Base-by-base conservation (phyloP, 345 rosid genomes). In the Lepidium sativum region DNA sequence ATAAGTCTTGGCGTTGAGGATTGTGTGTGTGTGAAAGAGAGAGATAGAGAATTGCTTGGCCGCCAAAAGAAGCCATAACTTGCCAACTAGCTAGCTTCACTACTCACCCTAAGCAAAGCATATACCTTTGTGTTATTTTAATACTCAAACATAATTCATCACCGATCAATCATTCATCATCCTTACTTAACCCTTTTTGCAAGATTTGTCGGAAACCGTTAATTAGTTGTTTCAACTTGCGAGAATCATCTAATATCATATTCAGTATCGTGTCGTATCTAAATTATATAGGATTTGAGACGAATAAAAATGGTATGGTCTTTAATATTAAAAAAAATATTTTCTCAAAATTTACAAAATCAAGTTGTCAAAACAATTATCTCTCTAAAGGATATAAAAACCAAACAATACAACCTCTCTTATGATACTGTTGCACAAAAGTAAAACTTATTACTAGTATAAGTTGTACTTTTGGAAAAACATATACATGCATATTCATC, bases 51-150 rank as follows among this genome's bases (percentile, higher is more conserved):
- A 67, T 59, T 66, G 72, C 77, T 73, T 73, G 72, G 72, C 72
- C 68, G 72, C 38, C 77, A 73, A 73, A 66, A 66, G 63, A 73
- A 73, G 57, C 56, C 63, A 66, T 73, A 25, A 73, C 68, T 66
- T 73, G 77, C 37, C 68, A 73, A 73, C 77, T 66, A 73, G 77
- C 67, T 73, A 66, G 72, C 77, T 73, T 73, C 72, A 53, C 68
- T 73, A 60, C 77, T 67, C 72, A 52, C n/a, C 67, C 45, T 37
- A 73, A 73, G 77, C 77, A 66, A 73, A 67, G 68, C 72, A 73
- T 73, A 73, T 73, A 59, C 76, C 13, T 57, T 49, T 21, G 31
- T 27, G 1, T 27, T 27, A 27, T 15, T 51, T 45, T 63, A 33
- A 62, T 55, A 69, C 54, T 61, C 43, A 52, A 62, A 12, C 41